Conservation (phyloP, 495 filamentous ascomycete species). For the Tricharina praecox region DNA sequence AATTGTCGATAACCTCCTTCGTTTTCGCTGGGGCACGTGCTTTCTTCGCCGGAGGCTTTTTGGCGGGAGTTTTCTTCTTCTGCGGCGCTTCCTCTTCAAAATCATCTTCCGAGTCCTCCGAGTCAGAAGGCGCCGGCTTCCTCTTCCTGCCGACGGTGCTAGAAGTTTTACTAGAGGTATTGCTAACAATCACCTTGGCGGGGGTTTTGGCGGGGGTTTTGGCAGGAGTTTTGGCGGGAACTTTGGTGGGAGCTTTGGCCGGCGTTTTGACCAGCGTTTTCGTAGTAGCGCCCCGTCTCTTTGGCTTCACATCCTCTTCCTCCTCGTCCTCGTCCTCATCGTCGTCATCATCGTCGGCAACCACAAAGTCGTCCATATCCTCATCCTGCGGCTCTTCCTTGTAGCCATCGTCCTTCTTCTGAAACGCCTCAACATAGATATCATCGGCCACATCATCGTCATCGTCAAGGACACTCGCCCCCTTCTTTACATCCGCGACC, state of each 20-base stretch:
- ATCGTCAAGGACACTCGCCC: constrained; percentile 19
- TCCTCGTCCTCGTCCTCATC: constrained; percentile 8
- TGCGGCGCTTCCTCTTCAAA: constrained; percentile 33
- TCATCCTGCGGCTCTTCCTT: constrained; percentile 16
- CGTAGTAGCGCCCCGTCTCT: constrained; percentile 3
- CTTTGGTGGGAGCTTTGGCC: constrained; percentile 30
- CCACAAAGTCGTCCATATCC: constrained; percentile 22
- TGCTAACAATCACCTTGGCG: constrained; percentile 26
- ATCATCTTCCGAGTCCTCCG: constrained; percentile 32
- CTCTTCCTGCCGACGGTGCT: constrained; percentile 28
- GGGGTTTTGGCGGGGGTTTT: constrained; percentile 29
- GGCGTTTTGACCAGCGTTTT: too few relatives aligned
- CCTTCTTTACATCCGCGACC: constrained; percentile 5
- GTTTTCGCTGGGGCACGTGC: constrained; percentile 41
- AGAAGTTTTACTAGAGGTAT: constrained; percentile 26
- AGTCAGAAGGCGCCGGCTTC: constrained; percentile 31
- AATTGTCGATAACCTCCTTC: constrained; percentile 44
- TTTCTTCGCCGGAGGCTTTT: constrained; percentile 48
- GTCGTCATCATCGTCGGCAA: constrained; percentile 3
- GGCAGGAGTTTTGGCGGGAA: constrained; percentile 30
- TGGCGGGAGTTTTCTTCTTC: constrained; percentile 34
- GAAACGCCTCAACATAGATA: constrained; percentile 24
- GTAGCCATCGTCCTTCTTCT: constrained; percentile 24
- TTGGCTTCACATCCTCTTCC: constrained; percentile 12
- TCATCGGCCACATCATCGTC: constrained; percentile 24